phyloP scores from a whole-genome alignment of 495 filamentous ascomycete species.

The Penicilliopsis zonata region DNA sequence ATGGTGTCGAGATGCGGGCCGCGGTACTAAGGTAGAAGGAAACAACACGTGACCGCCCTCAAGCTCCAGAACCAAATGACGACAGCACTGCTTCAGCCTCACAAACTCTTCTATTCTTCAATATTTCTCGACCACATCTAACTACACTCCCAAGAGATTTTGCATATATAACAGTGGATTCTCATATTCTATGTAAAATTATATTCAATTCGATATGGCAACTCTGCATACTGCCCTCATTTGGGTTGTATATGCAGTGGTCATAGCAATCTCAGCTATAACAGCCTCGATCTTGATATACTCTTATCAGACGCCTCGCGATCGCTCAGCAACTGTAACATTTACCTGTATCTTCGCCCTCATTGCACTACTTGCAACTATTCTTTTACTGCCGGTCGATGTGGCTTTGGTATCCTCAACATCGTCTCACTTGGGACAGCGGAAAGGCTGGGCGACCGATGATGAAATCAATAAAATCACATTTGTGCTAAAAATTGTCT shows the following conservation, averaged over 20 bases:
- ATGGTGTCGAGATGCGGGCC: too few species aligned
- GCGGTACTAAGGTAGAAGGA: too few species aligned
- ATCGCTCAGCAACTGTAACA: conserved; percentile 70
- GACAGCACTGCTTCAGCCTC: too few species aligned
- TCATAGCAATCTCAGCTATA: conserved; percentile 54
- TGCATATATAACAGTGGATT: too few species aligned
- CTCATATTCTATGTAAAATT: conserved; percentile 6
- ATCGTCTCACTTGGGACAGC: conserved; percentile 58
- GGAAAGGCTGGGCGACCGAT: conserved; percentile 90
- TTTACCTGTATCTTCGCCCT: conserved; percentile 76
- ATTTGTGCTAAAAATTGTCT: conserved; percentile 71
- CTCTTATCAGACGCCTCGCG: conserved; percentile 75
- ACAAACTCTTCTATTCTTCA: too few species aligned
- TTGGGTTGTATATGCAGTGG: conserved; percentile 83
- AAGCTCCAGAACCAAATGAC: too few species aligned
- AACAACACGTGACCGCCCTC: too few species aligned
- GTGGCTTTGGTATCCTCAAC: conserved; percentile 90
- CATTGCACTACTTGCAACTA: conserved; percentile 77
- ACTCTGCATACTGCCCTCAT: conserved; percentile 76
- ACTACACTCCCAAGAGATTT: too few species aligned
- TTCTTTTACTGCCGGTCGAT: conserved; percentile 88
- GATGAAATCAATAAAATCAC: conserved; percentile 64
- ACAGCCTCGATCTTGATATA: conserved; percentile 74
- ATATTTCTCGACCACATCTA: too few species aligned
- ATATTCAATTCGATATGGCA: conserved; percentile 34